Conservation (phyloP, 768 basidiomycete species). For the Brasilioporus rufonigricans region DNA sequence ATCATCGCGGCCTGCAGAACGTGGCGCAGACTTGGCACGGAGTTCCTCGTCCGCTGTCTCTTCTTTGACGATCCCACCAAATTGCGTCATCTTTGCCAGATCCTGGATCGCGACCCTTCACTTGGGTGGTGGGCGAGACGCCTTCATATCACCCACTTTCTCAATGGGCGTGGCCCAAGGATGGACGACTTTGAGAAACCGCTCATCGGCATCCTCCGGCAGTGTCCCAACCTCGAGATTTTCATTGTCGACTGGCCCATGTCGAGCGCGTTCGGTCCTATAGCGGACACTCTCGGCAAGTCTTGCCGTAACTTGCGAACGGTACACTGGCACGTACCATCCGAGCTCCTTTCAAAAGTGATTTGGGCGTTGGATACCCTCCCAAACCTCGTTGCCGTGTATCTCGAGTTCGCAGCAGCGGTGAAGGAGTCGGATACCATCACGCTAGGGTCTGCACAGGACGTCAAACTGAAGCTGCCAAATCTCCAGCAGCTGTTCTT, state of each 20-base stretch:
- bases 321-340: conserved; percentile 58
- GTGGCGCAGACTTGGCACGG: conserved; percentile 60
- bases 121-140: conserved; percentile 71
- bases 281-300: conserved; percentile 61
- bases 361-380: conserved; percentile 72
- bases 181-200: conserved; percentile 52
- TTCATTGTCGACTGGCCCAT: conserved; percentile 70
- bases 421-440: conserved; percentile 41
- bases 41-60: conserved; percentile 67
- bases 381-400: conserved; percentile 51
- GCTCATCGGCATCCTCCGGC: conserved; percentile 56
- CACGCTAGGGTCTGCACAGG: conserved; percentile 59
- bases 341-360: conserved; percentile 55
- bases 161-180: conserved; percentile 38
- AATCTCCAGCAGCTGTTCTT: conserved; percentile 63
- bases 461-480: conserved; percentile 52
- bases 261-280: conserved; percentile 53
- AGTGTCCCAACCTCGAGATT: conserved; percentile 71
- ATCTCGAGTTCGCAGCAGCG: conserved; percentile 46
- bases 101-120: conserved; percentile 49
- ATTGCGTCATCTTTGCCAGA: conserved; percentile 48
- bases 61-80: conserved; percentile 63
- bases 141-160: conserved; percentile 64
- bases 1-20: conserved; percentile 65
- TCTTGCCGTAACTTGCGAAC: conserved; percentile 55